phyloP scores from a whole-genome alignment of 805 yeast genomes.

The Blastobotrys mokoenaii region DNA sequence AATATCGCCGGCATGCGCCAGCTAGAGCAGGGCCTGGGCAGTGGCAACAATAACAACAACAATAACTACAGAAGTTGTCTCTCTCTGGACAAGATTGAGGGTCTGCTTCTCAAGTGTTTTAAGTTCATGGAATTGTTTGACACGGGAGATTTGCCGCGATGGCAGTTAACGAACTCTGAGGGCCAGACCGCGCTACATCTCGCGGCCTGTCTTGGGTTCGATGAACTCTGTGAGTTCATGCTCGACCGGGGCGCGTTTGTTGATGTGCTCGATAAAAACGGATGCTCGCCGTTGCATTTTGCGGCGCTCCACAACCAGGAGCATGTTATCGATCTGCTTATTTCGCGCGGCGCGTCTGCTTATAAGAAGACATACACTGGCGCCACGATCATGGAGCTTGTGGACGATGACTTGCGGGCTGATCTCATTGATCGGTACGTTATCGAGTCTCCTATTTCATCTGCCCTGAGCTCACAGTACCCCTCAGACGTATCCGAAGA shows the following conservation, averaged over 20 bases:
- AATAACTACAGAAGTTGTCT: constrained; percentile 8
- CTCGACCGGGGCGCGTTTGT: constrained; percentile 48
- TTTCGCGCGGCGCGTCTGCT: constrained; percentile 57
- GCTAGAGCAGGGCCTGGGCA: constrained; percentile 13
- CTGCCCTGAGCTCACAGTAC: not conserved
- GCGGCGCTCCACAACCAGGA: constrained; percentile 73
- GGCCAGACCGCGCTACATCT: constrained; percentile 88
- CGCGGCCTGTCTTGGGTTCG: constrained; percentile 69
- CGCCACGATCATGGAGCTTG: constrained; percentile 19
- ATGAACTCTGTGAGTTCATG: constrained; percentile 51
- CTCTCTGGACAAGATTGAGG: constrained; percentile 16
- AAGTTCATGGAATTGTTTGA: constrained; percentile 11
- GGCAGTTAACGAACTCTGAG: constrained; percentile 70
- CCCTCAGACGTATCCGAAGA: not conserved
- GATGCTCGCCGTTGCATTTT: constrained; percentile 80
- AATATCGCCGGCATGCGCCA: constrained; percentile 5
- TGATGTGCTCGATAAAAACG: constrained; percentile 68
- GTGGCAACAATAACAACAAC: constrained; percentile 18
- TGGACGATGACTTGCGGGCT: constrained; percentile 11
- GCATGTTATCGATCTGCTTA: constrained; percentile 50
- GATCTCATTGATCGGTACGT: constrained; percentile 6
- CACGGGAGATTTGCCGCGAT: constrained; percentile 40
- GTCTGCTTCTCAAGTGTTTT: constrained; percentile 21
- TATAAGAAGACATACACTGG: constrained; percentile 46
- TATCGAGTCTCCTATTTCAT: not conserved